Percentiles rank a stretch among this genome's conserved stretches.
Evolutionary conservation across 139 green algal genomes (phyloP).

Genomic region (Choricystis sp.): DNA sequence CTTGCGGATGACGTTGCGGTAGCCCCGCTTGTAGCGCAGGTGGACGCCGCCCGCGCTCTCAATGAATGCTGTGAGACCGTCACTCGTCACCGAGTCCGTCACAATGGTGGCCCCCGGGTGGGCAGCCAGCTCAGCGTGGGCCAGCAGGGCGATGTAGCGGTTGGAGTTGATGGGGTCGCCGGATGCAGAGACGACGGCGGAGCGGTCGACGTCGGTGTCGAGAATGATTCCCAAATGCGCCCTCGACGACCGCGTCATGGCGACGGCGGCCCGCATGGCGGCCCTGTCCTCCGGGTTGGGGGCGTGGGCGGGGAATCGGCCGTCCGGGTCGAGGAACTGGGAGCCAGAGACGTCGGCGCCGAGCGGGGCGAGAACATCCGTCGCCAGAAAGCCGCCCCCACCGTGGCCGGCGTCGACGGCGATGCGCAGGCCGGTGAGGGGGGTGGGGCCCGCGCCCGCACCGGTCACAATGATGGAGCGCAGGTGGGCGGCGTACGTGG

Average conservation of each 20-base stretch:
- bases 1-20: constrained; percentile 95
- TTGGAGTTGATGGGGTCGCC: constrained; percentile 86
- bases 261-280: constrained; percentile 53
- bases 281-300: constrained; percentile 84
- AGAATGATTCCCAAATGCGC: constrained; percentile 90
- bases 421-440: constrained; percentile 26
- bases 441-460: constrained; percentile 24
- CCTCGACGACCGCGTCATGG: constrained; percentile 24
- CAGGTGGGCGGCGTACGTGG: constrained; percentile 46
- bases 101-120: constrained; percentile 84
- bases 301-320: constrained; percentile 85
- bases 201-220: constrained; percentile 93
- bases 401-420: constrained; percentile 61
- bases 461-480: constrained; percentile 49
- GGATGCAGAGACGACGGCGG: constrained; percentile 51
- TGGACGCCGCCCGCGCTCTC: constrained; percentile 52
- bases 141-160: constrained; percentile 80
- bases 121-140: constrained; percentile 61
- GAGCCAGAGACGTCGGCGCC: constrained; percentile 63
- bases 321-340: constrained; percentile 84
- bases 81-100: constrained; percentile 81
- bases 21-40: constrained; percentile 73
- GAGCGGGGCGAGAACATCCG: constrained; percentile 69
- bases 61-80: constrained; percentile 82
- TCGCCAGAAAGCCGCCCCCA: constrained; percentile 72